Percentiles rank a stretch among this genome's conserved stretches.
Conservation (phyloP, 331 rosid genomes). For the Erythrophleum ivorense region DNA sequence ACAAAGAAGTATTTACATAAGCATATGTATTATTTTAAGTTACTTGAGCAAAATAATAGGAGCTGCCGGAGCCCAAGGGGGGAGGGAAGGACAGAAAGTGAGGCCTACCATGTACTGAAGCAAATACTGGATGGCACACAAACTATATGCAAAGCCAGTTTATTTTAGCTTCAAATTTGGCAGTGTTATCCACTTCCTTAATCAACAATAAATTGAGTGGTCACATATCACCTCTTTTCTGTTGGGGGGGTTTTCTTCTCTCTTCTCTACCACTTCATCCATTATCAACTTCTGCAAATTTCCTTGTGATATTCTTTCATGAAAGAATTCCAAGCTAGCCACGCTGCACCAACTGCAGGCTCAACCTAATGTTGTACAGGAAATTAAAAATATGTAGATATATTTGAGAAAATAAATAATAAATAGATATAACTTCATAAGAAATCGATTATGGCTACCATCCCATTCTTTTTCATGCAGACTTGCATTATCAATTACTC, state of each 20-base stretch:
- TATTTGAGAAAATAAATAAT: neutral
- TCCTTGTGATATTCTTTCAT: slow-evolving; percentile 67
- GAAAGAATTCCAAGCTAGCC: slow-evolving; percentile 85
- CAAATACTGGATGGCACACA: slow-evolving; percentile 11
- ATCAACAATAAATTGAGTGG: slow-evolving; percentile 29
- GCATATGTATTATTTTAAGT: neutral
- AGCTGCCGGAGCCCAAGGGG: neutral
- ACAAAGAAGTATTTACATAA: slow-evolving; percentile 9
- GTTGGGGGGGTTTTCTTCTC: neutral
- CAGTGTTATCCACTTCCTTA: slow-evolving; percentile 7
- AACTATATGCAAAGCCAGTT: slow-evolving; percentile 32
- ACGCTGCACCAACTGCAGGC: slow-evolving; percentile 99
- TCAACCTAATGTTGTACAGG: slow-evolving; percentile 66
- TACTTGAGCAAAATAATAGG: neutral
- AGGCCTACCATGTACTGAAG: neutral
- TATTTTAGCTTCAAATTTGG: slow-evolving; percentile 20
- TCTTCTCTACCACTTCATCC: slow-evolving; percentile 9
- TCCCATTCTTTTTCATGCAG: neutral
- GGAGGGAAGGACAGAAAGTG: neutral
- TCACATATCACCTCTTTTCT: neutral
- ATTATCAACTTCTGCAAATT: slow-evolving; percentile 50
- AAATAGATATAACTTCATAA: neutral
- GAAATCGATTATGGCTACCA: neutral
- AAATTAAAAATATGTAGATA: slow-evolving; percentile 25
- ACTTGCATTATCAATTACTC: neutral